Evolutionary conservation across 2,329 filamentous ascomycete species (phyloP), one percentile per base, ranked within the genome.

Genomic region (Fusarium compactum): DNA sequence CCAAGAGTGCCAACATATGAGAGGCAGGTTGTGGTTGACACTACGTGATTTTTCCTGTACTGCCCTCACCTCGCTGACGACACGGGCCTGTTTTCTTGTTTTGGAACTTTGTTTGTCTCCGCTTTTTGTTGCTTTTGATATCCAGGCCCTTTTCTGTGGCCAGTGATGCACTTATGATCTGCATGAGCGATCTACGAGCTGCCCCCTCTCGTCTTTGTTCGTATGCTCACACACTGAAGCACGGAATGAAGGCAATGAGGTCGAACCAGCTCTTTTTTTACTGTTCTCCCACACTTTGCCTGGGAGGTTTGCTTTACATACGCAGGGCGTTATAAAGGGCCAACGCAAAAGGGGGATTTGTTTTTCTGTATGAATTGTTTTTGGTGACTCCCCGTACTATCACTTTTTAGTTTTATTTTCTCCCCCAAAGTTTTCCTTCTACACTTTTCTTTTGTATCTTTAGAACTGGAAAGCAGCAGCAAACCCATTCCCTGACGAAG

Each of bases 161-260:
- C 65, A 69, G 70, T 76, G 72, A 77, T 77, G 76, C 77, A 76
- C 76, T 82, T 80, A 85, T 77, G 82, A 85, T 85, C 76, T 83
- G 82, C 83, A 84, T 81, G 81, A 83, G 82, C 80, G 78, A 85
- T 85, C 81, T 83, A 84, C 74, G 81, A 81, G 76, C 74, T 75
- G 72, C 69, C 70, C 65, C 65, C 67, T 60, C 63, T 67, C 60
- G 64, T 65, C 60, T 69, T 65, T 65, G 58, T 67, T 50, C 58
- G 53, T 55, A 51, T 64, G 67, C 70, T 74, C 44, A 58, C 29
- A 57, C 56, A 43, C 60, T 46, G 40, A 64, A 72, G 65, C 70
- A 67, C 52, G 57, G 58, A 63, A 56, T 53, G 54, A 61, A 73
- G 61, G 63, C 64, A 53, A 74, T 55, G 68, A 68, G 65, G 54